Conservation (phyloP, 257 asterid species). For the Salvia rosmarinus region DNA sequence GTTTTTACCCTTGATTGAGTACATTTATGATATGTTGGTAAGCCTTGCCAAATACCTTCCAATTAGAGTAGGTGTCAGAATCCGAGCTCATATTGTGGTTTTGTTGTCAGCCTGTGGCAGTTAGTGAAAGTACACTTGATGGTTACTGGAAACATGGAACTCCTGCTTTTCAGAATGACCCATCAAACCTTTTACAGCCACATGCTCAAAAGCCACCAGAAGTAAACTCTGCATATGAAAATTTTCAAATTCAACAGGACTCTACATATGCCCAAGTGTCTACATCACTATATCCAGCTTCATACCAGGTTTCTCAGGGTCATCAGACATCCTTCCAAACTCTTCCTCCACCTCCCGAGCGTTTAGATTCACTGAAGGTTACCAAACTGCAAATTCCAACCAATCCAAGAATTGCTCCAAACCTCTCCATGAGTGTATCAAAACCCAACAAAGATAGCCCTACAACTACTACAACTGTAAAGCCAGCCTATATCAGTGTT, state of each 20-base stretch:
- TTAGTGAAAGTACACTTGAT: constrained; percentile 53
- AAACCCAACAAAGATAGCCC: constrained; percentile 68
- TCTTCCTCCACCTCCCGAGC: constrained; percentile 54
- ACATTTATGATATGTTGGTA: constrained; percentile 26
- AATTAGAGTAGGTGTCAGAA: constrained; percentile 33
- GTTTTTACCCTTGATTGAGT: constrained; percentile 24
- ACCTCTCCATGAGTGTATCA: constrained; percentile 49
- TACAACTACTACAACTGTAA: constrained; percentile 47
- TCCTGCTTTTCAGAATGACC: constrained; percentile 61
- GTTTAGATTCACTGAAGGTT: constrained; percentile 59
- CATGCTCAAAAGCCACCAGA: constrained; percentile 58
- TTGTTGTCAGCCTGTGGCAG: constrained; percentile 75
- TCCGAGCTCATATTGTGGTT: constrained; percentile 39
- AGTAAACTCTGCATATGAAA: constrained; percentile 47
- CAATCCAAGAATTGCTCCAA: constrained; percentile 93
- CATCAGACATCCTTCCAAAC: constrained; percentile 69
- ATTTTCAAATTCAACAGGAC: constrained; percentile 57
- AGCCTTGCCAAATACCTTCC: constrained; percentile 22
- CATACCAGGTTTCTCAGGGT: constrained; percentile 63
- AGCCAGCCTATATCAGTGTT: constrained; percentile 84
- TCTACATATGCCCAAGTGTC: constrained; percentile 58
- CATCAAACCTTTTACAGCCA: constrained; percentile 50
- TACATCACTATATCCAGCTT: constrained; percentile 49
- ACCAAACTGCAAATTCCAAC: constrained; percentile 89
- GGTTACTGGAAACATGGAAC: constrained; percentile 72